A percentile compares a stretch with the other conserved stretches of the same genome.
These are phyloP conservation scores for Blastosporella zonata DNA, from an alignment of 1,284 basidiomycete species.

Conservation along the genomic window DNA sequence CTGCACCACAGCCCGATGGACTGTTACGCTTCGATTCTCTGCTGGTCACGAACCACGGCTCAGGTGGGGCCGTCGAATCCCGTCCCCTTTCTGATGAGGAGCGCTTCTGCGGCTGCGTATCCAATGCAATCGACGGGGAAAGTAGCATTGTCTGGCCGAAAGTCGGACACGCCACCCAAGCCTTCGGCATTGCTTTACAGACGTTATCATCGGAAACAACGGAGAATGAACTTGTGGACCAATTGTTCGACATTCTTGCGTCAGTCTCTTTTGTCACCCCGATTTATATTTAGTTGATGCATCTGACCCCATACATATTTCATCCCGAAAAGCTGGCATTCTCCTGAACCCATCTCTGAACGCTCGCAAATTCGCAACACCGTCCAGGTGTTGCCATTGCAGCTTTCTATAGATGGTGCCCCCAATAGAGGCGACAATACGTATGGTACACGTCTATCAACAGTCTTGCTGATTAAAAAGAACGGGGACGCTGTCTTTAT, in stretches of 20 bases:
- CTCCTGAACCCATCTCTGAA: conserved; percentile 41
- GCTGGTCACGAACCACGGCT: conserved; percentile 67
- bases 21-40: conserved; percentile 46
- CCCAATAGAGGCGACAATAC: conserved; percentile 18
- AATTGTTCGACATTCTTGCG: conserved; percentile 63
- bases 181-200: conserved; percentile 41
- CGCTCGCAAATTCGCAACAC: conserved; percentile 57
- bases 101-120: conserved; percentile 53
- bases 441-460: conserved; percentile 74
- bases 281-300: conserved; percentile 13
- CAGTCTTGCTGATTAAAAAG: conserved; percentile 62
- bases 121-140: conserved; percentile 66
- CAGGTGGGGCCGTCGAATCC: conserved; percentile 53
- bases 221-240: conserved; percentile 52
- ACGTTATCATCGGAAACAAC: conserved; percentile 31
- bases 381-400: conserved; percentile 56
- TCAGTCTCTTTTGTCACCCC: conserved; percentile 38
- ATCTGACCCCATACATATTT: conserved; percentile 24
- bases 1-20: conserved; percentile 23
- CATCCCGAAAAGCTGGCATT: conserved; percentile 44
- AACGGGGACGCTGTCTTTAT: conserved; percentile 62
- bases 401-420: conserved; percentile 23
- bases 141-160: conserved; percentile 71
- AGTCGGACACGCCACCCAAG: conserved; percentile 52
- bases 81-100: conserved; percentile 51